Base-by-base conservation (phyloP, 2,329 filamentous ascomycete genomes). In the Aspergillus ibericus region DNA sequence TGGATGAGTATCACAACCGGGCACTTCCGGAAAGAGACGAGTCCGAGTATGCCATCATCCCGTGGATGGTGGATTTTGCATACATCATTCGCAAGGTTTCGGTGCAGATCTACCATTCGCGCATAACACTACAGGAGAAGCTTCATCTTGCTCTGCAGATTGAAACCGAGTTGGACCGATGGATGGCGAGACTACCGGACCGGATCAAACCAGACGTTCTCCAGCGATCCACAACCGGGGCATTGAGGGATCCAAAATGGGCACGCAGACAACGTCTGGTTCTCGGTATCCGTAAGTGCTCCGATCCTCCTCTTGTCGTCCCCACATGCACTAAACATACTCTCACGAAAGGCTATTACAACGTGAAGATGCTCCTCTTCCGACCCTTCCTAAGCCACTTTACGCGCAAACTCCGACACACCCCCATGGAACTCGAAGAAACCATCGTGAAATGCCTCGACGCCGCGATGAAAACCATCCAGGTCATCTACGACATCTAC, bases 1-100 rank as follows among this genome's bases (percentile, higher is more conserved):
- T 79, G 57, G 80, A 82, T 32, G 69, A 79, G 55, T 82, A 80
- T 55, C 80, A 82, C 58, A 82, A 81, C 53, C 75, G 80, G 27
- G 69, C 65, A 13, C 67, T 75, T n/a, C 74, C 74, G 2, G 65
- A 67, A 7, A 61, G 75, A 25, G 70, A 77, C 49, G 67, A 72
- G 47, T 70, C 72, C 0, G 73, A 76, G 59, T 72, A 70, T 47
- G 68, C 72, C 22, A 77, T 79, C 10, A 74, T 78, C n/a, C 71
- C 74, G 0, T 74, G 69, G 63, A 78, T 77, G 75, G 70, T 77
- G 22, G 72, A 73, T 13, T 71, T 78, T 25, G 73, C 76, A 1
- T 69, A 72, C 38, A 77, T 78, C 3, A 78, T 75, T 10, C 71
- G 76, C 20, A 69, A 69, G 9, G 72, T 77, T 1, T 77, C 74